Evolutionary conservation across 352 stramenopile genomes (phyloP).

Genomic region (Phytopythium cucurbitacearum): DNA sequence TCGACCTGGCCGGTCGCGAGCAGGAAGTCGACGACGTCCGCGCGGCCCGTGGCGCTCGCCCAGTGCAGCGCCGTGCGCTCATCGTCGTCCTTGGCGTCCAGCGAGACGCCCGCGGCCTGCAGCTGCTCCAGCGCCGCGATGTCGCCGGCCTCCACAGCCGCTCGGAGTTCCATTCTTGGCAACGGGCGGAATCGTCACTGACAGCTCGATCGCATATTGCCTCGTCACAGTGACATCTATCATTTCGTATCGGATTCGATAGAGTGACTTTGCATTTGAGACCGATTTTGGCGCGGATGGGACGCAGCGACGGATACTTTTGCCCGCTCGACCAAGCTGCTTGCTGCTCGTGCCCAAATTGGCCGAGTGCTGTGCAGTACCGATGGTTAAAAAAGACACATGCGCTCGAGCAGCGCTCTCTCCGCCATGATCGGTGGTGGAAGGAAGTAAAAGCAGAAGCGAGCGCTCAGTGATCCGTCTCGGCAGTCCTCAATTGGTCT

Average conservation of each 20-base stretch:
- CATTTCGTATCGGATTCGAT: background rate
- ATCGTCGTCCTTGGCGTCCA: slow-evolving; percentile 65
- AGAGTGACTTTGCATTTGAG: slow-evolving; percentile 1
- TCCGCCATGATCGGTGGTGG: too few relatives aligned
- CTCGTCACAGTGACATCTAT: background rate
- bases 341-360: too few relatives aligned
- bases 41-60: slow-evolving; percentile 36
- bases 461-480: too few relatives aligned
- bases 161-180: slow-evolving; percentile 19
- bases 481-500: too few relatives aligned
- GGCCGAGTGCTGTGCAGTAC: too few relatives aligned
- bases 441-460: too few relatives aligned
- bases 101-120: slow-evolving; percentile 16
- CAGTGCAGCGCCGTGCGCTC: slow-evolving; percentile 72
- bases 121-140: slow-evolving; percentile 26
- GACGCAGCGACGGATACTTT: background rate
- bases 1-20: slow-evolving; percentile 24
- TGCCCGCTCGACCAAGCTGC: too few relatives aligned
- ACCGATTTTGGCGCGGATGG: background rate
- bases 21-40: slow-evolving; percentile 61
- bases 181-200: background rate
- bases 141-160: slow-evolving; percentile 22
- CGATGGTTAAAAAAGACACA: too few relatives aligned
- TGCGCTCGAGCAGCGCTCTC: too few relatives aligned
- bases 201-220: background rate